Conservation (phyloP, 306 rosid species). For the Arachis stenosperma region DNA sequence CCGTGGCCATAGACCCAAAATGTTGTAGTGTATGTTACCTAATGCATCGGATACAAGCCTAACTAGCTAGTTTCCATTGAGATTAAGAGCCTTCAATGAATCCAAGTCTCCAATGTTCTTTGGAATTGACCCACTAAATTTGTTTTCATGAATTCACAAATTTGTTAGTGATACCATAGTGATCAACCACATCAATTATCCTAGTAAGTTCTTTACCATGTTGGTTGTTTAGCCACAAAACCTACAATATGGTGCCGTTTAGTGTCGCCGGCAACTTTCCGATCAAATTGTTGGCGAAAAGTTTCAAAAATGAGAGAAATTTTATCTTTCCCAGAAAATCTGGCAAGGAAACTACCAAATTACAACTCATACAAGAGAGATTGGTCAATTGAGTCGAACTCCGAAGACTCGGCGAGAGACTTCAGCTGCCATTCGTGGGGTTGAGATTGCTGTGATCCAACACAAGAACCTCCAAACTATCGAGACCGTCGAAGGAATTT, state of each 20-base stretch:
- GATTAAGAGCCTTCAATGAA: constrained; percentile 68
- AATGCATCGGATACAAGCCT: constrained; percentile 75
- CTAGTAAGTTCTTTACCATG: constrained; percentile 62
- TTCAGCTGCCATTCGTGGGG: constrained; percentile 72
- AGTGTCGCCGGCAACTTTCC: constrained; percentile 61
- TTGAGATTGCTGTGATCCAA: constrained; percentile 69
- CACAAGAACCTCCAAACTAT: constrained; percentile 66
- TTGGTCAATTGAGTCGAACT: constrained; percentile 61
- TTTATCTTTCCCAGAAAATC: constrained; percentile 64
- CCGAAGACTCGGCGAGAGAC: constrained; percentile 51
- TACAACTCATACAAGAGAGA: constrained; percentile 67
- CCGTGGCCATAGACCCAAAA: no score
- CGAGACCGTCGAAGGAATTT: constrained; percentile 71
- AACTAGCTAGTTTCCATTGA: constrained; percentile 77
- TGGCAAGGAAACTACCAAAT: constrained; percentile 76
- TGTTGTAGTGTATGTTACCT: constrained; percentile 53
- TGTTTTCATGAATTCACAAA: constrained; percentile 90
- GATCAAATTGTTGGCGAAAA: constrained; percentile 58
- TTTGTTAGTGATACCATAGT: constrained; percentile 66
- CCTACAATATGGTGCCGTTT: constrained; percentile 49
- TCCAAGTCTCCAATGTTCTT: constrained; percentile 63
- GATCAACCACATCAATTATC: constrained; percentile 56
- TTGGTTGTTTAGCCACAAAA: constrained; percentile 78
- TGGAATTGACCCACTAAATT: constrained; percentile 73
- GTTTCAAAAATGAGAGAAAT: constrained; percentile 62